Percentiles rank a stretch among this genome's conserved stretches.
phyloP scores from a whole-genome alignment of 2,329 filamentous ascomycete species.

The Colletotrichum sansevieriae region DNA sequence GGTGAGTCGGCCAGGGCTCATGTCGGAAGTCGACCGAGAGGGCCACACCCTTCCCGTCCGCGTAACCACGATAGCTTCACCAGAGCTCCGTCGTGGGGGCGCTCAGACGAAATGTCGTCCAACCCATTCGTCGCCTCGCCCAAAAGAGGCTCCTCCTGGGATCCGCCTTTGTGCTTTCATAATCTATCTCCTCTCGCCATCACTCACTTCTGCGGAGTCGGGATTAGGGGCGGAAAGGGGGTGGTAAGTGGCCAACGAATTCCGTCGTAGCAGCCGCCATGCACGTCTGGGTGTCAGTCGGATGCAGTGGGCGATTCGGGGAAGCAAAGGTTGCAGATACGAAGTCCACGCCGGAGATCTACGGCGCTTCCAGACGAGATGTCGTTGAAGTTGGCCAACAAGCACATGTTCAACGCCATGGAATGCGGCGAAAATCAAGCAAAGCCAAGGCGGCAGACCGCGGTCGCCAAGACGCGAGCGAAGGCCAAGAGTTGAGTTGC shows the following conservation, averaged over 20 bases:
- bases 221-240: conserved; percentile 11
- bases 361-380: conserved; percentile 2
- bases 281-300: background rate
- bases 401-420: conserved; percentile 33
- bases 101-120: conserved; percentile 22
- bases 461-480: conserved; percentile 35
- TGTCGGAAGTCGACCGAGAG: conserved; percentile 40
- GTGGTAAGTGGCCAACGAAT: background rate
- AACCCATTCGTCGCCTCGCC: conserved; percentile 22
- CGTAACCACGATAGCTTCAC: conserved; percentile 30
- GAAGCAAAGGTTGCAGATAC: background rate
- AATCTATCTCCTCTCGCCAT: conserved; percentile 26
- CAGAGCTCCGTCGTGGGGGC: conserved; percentile 26
- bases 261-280: conserved; percentile 20
- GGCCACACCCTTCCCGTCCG: conserved; percentile 21
- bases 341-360: background rate
- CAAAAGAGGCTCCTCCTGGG: conserved; percentile 19
- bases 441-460: conserved; percentile 38
- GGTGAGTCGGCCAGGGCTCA: conserved; percentile 38
- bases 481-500: conserved; percentile 25
- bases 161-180: conserved; percentile 20
- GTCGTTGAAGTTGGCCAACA: conserved; percentile 18
- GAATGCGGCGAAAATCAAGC: conserved; percentile 40
- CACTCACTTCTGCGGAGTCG: conserved; percentile 16
- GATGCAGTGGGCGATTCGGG: conserved; percentile 24